Percentiles rank a stretch among this genome's conserved stretches.
Evolutionary conservation across 2,329 filamentous ascomycete genomes (phyloP).

Genomic region (Nemania bipapillata): DNA sequence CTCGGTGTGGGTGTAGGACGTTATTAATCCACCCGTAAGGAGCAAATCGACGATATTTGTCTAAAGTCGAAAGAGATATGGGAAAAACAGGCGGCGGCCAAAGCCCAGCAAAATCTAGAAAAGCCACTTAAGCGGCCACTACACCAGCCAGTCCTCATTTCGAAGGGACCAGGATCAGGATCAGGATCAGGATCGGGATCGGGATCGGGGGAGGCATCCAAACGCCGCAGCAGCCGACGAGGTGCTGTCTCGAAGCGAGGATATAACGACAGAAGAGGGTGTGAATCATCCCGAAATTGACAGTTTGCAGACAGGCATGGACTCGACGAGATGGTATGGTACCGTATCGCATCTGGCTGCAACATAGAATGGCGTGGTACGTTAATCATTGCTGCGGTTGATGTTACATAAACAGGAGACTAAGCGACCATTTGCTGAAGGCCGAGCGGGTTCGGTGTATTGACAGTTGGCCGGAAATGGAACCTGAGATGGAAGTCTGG

Average conservation of each 20-base stretch:
- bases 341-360: constrained; percentile 35
- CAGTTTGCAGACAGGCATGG: constrained; percentile 36
- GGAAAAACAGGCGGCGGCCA: constrained; percentile 66
- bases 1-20: constrained; percentile 22
- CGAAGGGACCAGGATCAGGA: constrained; percentile 49
- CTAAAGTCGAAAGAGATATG: constrained; percentile 68
- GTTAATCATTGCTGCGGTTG: constrained; percentile 33
- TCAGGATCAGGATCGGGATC: constrained; percentile 22
- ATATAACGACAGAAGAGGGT: constrained; percentile 50
- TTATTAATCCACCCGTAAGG: constrained; percentile 54
- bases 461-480: constrained; percentile 43
- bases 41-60: constrained; percentile 72
- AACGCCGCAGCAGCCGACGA: constrained; percentile 53
- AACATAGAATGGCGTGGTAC: constrained; percentile 40
- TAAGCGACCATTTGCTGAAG: constrained; percentile 42
- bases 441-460: constrained; percentile 42
- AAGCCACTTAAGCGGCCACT: constrained; percentile 66
- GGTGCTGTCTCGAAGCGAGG: constrained; percentile 45
- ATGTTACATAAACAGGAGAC: constrained; percentile 38
- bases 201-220: constrained; percentile 51
- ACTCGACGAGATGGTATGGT: constrained; percentile 35
- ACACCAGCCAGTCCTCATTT: constrained; percentile 66
- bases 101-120: constrained; percentile 58
- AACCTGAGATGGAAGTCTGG: constrained; percentile 46
- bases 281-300: constrained; percentile 47